Evolutionary conservation across 208 protist genomes (phyloP).

Genomic region (Leishmania aethiopica): DNA sequence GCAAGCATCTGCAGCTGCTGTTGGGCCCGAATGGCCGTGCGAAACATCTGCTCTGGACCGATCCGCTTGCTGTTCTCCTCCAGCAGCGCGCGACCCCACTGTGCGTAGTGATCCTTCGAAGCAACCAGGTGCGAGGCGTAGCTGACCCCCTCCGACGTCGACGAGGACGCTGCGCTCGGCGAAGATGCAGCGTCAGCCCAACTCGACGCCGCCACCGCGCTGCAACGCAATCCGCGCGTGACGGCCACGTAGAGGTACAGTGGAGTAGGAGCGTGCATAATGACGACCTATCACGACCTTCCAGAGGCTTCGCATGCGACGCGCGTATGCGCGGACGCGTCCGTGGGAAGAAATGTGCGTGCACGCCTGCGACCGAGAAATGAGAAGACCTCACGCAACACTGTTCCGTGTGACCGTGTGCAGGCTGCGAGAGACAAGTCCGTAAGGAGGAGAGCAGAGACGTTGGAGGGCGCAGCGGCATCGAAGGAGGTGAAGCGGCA

Average conservation of each 20-base stretch:
- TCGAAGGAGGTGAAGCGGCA: neutral
- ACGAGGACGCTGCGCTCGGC: neutral
- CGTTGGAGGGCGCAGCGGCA: neutral
- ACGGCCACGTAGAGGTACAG: conserved; percentile 18
- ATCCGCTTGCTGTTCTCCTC: conserved; percentile 82
- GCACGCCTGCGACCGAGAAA: neutral
- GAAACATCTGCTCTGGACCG: conserved; percentile 87
- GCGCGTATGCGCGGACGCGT: neutral
- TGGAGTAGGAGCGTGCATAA: conserved; percentile 14
- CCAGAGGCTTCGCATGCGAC: neutral
- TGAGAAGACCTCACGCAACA: neutral
- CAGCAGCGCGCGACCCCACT: conserved; percentile 79
- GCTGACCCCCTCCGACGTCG: neutral
- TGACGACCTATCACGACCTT: neutral
- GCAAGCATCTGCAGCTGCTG: conserved; percentile 85
- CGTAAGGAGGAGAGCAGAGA: neutral
- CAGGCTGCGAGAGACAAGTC: neutral
- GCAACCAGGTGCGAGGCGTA: conserved; percentile 37
- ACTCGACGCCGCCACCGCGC: neutral
- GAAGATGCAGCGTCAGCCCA: neutral
- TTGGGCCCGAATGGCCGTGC: conserved; percentile 73
- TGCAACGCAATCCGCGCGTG: conserved; percentile 6
- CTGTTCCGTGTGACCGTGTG: neutral
- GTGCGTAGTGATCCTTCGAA: conserved; percentile 70
- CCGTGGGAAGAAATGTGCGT: neutral